Evolutionary conservation across 2,329 filamentous ascomycete species (phyloP), one percentile per base, ranked within the genome.

Genomic region (Capronia americana): DNA sequence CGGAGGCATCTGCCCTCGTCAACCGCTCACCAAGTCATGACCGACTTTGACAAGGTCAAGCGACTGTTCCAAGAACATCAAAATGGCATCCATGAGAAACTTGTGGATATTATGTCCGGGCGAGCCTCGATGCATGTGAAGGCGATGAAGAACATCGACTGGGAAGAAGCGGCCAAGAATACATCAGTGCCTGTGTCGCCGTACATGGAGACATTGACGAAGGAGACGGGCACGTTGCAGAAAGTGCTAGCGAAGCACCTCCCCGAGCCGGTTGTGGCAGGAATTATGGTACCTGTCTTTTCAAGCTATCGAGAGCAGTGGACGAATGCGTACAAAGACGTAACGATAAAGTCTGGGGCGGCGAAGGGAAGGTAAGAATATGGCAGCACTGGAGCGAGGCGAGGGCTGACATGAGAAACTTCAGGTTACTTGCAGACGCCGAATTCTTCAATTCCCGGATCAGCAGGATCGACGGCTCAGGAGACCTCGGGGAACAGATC

Each of bases 31-130:
- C 73, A 76, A 74, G 77, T 82, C 20, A 78, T 93, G 28, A 91
- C 94, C 80, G 93, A 97, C 70, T 97, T 96, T 73, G 93, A 97
- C 80, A 94, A 92, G 77, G 89, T 95, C 61, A 90, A 91, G 70
- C 86, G 92, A 23, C 81, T 93, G 8, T 89, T 91, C 71, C 92
- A 96, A 75, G 93, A 97, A 75, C 93, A 97, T 75, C 93, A 96
- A 75, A 89, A 89, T 69, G 93, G 87, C 68, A 96, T 97, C 66
- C 92, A 95, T 76, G 92, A 96, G 74, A 97, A 97, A 76, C 82
- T 97, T 0, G 91, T 96, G 20, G 92, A 96, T 70, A 97, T 97
- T 59, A 96, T 97, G 91, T 90, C 88, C 63, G 88, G 87, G 1
- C 87, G 93, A 4, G 92, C 92, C 1, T 82, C 86, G 3, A 81